These are phyloP conservation scores for Plectranthus barbatus DNA, from an alignment of 257 asterid species.

Conservation along the genomic window DNA sequence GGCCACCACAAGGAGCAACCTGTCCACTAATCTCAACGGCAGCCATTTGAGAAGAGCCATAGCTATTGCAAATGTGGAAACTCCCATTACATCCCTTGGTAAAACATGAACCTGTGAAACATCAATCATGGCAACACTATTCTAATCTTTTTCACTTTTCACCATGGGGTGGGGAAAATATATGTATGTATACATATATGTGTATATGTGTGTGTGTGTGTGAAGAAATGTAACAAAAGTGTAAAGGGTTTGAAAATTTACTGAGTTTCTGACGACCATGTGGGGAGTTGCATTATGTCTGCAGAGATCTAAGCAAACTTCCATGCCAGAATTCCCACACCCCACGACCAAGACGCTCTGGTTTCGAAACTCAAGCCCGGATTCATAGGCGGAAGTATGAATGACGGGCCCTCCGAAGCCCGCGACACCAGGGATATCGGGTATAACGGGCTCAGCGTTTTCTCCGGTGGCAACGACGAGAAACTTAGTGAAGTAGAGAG, in stretches of 20 bases:
- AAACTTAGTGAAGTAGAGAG: conserved; percentile 37
- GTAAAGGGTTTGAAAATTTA: conserved; percentile 16
- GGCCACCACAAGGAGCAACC: conserved; percentile 46
- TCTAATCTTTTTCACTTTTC: neutral
- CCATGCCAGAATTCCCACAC: conserved; percentile 95
- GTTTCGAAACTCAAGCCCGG: conserved; percentile 44
- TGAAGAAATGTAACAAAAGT: neutral
- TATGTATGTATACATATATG: too few species aligned
- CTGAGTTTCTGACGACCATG: conserved; percentile 79
- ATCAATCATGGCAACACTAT: neutral
- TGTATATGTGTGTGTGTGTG: too few species aligned
- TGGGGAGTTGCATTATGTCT: conserved; percentile 67
- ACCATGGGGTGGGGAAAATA: too few species aligned
- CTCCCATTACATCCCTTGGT: conserved; percentile 81
- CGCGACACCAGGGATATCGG: conserved; percentile 55
- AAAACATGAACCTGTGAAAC: conserved; percentile 61
- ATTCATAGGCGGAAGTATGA: conserved; percentile 56
- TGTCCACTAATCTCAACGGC: conserved; percentile 69
- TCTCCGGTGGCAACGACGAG: conserved; percentile 75
- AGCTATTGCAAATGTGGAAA: conserved; percentile 64
- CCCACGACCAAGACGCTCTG: conserved; percentile 66
- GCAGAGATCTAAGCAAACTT: conserved; percentile 84
- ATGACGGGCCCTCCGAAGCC: conserved; percentile 43
- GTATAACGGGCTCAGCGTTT: conserved; percentile 65
- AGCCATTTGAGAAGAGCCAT: conserved; percentile 70